These are phyloP conservation scores for Coniochaeta hoffmannii DNA, from an alignment of 2,329 filamentous ascomycete species.

Conservation along the genomic window DNA sequence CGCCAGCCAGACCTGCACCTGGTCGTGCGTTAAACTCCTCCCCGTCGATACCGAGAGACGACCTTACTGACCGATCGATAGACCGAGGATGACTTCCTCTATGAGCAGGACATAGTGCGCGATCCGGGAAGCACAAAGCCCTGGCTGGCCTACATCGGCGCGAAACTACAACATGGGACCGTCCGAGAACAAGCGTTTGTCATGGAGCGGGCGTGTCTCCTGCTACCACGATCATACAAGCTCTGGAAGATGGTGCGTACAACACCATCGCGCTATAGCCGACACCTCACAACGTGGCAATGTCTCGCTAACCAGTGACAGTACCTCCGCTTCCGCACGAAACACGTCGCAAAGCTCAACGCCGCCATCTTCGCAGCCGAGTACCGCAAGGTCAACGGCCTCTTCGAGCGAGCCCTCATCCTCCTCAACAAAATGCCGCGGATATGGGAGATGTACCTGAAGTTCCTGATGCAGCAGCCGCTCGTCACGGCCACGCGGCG, in stretches of 20 bases:
- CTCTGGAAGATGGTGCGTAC: slow-evolving; percentile 81
- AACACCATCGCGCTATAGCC: slow-evolving; percentile 2
- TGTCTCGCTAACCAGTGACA: slow-evolving; percentile 24
- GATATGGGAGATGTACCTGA: slow-evolving; percentile 97
- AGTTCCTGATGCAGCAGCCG: slow-evolving; percentile 86
- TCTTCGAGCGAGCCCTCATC: slow-evolving; percentile 88
- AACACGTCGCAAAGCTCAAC: slow-evolving; percentile 76
- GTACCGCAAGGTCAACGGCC: slow-evolving; percentile 86
- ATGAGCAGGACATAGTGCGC: slow-evolving; percentile 91
- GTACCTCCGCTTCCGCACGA: slow-evolving; percentile 81
- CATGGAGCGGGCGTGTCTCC: slow-evolving; percentile 83
- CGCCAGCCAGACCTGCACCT: slow-evolving; percentile 39
- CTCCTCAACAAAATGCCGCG: slow-evolving; percentile 97
- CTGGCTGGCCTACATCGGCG: slow-evolving; percentile 90
- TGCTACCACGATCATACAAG: slow-evolving; percentile 93
- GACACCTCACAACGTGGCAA: background rate
- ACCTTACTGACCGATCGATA: slow-evolving; percentile 5
- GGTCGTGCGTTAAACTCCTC: slow-evolving; percentile 29
- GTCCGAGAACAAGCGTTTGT: slow-evolving; percentile 77
- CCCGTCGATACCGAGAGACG: background rate
- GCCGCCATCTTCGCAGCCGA: slow-evolving; percentile 71
- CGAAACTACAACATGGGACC: slow-evolving; percentile 81
- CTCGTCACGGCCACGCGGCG: slow-evolving; percentile 77
- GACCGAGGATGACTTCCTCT: slow-evolving; percentile 80
- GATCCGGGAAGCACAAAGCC: slow-evolving; percentile 82